Conservation (phyloP, 1,284 basidiomycete species). For the Melanopsichium pennsylvanicum region DNA sequence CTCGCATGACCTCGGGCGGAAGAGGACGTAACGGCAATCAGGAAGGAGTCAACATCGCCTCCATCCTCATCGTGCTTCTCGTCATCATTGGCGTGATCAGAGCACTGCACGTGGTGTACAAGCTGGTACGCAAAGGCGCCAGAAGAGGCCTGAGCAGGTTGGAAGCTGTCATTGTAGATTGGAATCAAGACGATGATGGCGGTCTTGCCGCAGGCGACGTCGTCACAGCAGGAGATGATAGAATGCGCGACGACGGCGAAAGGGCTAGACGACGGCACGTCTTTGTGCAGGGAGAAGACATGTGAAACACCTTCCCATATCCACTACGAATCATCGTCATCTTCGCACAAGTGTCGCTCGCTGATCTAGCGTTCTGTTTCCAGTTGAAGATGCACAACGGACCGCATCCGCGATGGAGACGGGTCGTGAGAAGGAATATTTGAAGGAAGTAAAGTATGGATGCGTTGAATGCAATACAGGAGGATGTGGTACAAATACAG, state of each 20-base stretch:
- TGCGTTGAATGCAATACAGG: constrained; percentile 21
- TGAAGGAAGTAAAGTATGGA: too few relatives aligned
- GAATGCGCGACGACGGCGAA: neutral
- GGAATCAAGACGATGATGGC: constrained; percentile 43
- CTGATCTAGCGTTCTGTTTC: too few relatives aligned
- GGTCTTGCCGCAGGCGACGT: neutral
- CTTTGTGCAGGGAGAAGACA: constrained; percentile 3
- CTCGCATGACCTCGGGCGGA: constrained; percentile 36
- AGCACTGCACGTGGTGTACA: constrained; percentile 41
- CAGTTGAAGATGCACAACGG: too few relatives aligned
- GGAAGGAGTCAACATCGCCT: constrained; percentile 43
- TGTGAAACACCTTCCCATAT: too few relatives aligned
- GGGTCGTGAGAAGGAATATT: too few relatives aligned
- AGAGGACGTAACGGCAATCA: constrained; percentile 24
- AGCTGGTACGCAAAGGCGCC: constrained; percentile 20
- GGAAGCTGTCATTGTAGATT: constrained; percentile 50
- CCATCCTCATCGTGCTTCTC: constrained; percentile 43
- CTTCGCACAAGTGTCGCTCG: too few relatives aligned
- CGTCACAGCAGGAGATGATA: neutral
- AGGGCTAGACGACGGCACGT: too few relatives aligned
- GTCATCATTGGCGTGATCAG: constrained; percentile 48
- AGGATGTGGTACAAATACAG: constrained; percentile 25
- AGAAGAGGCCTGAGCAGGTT: constrained; percentile 31
- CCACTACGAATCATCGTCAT: too few relatives aligned
- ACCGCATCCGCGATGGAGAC: too few relatives aligned